Percentiles rank a stretch among this genome's conserved stretches.
These are phyloP conservation scores for Microcyclosporella mali DNA, from an alignment of 2,329 filamentous ascomycete genomes.

Conservation along the genomic window DNA sequence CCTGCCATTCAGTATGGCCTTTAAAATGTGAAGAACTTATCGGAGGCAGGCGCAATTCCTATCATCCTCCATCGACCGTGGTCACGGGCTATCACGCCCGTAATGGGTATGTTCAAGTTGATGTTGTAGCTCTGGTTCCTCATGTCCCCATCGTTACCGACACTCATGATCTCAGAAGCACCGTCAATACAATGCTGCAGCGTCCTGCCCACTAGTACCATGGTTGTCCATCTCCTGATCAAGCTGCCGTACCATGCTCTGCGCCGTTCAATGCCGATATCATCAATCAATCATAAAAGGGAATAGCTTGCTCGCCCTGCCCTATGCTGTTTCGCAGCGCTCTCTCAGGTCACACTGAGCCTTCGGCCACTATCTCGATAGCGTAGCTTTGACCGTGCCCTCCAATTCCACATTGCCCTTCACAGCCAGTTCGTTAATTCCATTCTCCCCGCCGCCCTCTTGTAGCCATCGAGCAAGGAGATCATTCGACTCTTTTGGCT, in stretches of 20 bases:
- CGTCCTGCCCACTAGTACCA: no score
- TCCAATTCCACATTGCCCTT: constrained; percentile 51
- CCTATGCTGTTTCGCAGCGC: background rate
- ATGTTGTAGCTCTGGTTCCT: no score
- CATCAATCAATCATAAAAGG: background rate
- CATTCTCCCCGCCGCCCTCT: constrained; percentile 46
- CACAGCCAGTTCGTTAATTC: constrained; percentile 51
- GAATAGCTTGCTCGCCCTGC: background rate
- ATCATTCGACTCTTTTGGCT: constrained; percentile 92
- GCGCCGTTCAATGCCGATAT: constrained; percentile 2
- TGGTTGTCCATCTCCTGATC: no score
- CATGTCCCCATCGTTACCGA: no score
- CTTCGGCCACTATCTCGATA: constrained; percentile 26
- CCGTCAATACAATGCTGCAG: no score
- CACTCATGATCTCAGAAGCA: no score
- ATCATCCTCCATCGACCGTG: no score
- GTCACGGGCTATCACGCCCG: no score
- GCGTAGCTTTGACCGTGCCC: constrained; percentile 48
- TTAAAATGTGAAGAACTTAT: no score
- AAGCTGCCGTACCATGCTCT: background rate
- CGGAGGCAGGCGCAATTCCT: no score
- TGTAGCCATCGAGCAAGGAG: constrained; percentile 70
- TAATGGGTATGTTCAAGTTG: no score
- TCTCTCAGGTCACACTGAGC: background rate
- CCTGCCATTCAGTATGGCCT: no score